A percentile compares a stretch with the other conserved stretches of the same genome.
Evolutionary conservation across 2,329 filamentous ascomycete genomes (phyloP).

Genomic region (Diaporthe velutina): DNA sequence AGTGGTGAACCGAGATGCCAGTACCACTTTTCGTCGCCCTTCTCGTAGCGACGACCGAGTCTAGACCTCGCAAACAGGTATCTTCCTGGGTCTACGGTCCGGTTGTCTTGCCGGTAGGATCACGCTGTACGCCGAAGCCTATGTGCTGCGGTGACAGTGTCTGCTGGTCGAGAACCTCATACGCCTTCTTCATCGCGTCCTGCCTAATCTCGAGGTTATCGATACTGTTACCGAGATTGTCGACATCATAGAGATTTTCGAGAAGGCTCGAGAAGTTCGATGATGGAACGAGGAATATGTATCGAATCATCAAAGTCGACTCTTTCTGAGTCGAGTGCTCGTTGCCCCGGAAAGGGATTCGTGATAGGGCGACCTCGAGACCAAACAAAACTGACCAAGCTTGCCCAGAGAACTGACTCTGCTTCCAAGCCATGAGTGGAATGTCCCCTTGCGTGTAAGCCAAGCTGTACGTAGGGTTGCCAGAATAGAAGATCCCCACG

Average conservation of each 20-base stretch:
- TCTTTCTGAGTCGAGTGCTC: neutral
- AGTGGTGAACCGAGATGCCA: neutral
- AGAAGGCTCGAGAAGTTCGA: too few species aligned
- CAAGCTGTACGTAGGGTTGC: neutral
- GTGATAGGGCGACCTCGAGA: slow-evolving; percentile 3
- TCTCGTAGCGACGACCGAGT: neutral
- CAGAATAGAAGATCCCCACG: neutral
- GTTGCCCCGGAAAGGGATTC: neutral
- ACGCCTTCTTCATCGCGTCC: slow-evolving; percentile 1
- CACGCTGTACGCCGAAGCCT: neutral
- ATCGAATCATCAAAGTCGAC: neutral
- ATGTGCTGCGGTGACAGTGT: neutral
- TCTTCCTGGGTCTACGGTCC: neutral
- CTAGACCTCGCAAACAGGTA: neutral
- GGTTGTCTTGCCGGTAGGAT: neutral
- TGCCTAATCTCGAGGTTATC: neutral
- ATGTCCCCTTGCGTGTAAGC: neutral
- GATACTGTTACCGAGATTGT: too few species aligned
- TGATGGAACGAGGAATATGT: neutral
- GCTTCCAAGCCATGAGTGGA: neutral
- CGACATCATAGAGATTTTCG: too few species aligned
- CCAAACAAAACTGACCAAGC: slow-evolving; percentile 4
- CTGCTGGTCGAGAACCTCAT: neutral
- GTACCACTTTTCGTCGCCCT: too few species aligned
- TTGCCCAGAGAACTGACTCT: neutral